These are phyloP conservation scores for Geotrichum citri-aurantii DNA, from an alignment of 1,139 yeast genomes.

Conservation along the genomic window DNA sequence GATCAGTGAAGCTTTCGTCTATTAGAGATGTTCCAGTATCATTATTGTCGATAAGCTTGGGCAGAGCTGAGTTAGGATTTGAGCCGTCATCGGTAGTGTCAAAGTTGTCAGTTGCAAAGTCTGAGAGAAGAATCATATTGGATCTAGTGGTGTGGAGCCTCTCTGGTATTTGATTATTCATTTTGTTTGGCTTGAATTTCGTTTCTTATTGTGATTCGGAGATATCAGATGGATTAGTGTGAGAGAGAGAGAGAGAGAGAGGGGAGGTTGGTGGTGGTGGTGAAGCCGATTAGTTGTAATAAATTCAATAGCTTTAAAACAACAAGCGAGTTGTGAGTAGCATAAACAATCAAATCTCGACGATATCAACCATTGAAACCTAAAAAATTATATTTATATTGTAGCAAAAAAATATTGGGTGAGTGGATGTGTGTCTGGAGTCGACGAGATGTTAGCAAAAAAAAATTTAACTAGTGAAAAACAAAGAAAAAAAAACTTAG, in stretches of 20 bases:
- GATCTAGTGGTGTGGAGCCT: not conserved
- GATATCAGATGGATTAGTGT: no score
- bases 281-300: not conserved
- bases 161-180: not conserved
- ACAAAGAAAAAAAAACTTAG: no score
- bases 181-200: not conserved
- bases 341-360: not conserved
- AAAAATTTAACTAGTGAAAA: no score
- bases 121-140: conserved; percentile 1
- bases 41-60: not conserved
- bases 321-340: not conserved
- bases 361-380: not conserved
- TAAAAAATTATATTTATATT: no score
- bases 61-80: not conserved
- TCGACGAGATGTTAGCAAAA: not conserved
- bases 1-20: conserved; percentile 4
- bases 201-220: no score
- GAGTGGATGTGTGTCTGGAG: not conserved
- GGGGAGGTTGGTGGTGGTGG: not conserved
- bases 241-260: no score
- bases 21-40: not conserved
- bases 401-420: no score
- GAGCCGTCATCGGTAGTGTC: conserved; percentile 1
- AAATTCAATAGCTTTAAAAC: not conserved
- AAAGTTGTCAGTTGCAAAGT: conserved; percentile 3